These are phyloP conservation scores for Gossypium gossypioides DNA, from an alignment of 441 rosid species.

Conservation along the genomic window DNA sequence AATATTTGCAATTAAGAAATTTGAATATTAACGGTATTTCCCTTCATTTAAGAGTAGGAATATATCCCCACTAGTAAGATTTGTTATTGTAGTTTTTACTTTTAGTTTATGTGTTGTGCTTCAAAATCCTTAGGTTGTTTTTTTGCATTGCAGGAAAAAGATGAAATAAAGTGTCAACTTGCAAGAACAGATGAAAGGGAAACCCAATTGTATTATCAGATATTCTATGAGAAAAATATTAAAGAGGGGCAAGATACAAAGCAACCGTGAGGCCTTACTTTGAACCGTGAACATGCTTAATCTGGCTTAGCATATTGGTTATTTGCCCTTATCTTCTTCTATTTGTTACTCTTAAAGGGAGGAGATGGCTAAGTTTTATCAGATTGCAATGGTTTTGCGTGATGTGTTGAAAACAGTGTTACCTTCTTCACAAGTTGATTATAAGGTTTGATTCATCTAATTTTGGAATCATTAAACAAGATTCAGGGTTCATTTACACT, in stretches of 20 bases:
- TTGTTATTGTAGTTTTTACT: background rate
- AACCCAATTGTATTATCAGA: slow-evolving; percentile 57
- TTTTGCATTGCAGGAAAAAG: slow-evolving; percentile 53
- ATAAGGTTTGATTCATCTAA: slow-evolving; percentile 39
- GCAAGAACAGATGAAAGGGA: slow-evolving; percentile 56
- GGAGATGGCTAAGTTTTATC: slow-evolving; percentile 81
- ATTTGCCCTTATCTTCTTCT: slow-evolving; percentile 16
- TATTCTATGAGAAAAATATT: slow-evolving; percentile 52
- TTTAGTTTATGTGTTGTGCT: background rate
- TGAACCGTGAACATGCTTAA: slow-evolving; percentile 1
- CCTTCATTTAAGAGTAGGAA: background rate
- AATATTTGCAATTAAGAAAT: background rate
- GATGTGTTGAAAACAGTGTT: slow-evolving; percentile 67
- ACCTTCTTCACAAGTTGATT: slow-evolving; percentile 39
- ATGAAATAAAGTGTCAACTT: slow-evolving; percentile 31
- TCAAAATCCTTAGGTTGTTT: background rate
- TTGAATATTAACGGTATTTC: background rate
- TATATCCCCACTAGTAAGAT: background rate
- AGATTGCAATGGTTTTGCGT: slow-evolving; percentile 68
- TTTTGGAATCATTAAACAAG: background rate
- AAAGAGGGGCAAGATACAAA: slow-evolving; percentile 43
- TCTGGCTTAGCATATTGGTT: slow-evolving; percentile 14
- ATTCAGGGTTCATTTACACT: slow-evolving; percentile 7
- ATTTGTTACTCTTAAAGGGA: slow-evolving; percentile 46
- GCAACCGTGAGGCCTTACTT: slow-evolving; percentile 60